A percentile compares a stretch with the other conserved stretches of the same genome.
Conservation (phyloP, 371 early-diverging fungal species). For the Smittium culicis region DNA sequence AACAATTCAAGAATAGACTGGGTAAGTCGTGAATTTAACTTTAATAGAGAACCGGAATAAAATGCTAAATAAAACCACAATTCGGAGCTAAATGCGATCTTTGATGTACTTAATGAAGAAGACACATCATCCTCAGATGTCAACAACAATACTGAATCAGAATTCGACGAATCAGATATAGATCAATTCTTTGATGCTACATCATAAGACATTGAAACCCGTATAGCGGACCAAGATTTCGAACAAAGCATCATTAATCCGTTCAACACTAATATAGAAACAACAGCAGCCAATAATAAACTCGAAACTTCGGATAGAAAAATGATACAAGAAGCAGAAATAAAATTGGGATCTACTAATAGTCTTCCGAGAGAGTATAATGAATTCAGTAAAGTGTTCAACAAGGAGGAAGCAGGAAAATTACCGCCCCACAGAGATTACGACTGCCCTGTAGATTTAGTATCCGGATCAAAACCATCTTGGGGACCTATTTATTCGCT, state of each 20-base stretch:
- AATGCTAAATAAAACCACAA: no score
- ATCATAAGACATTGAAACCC: background rate
- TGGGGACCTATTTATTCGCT: conserved; percentile 12
- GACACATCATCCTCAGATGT: background rate
- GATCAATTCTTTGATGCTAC: background rate
- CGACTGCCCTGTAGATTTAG: conserved; percentile 12
- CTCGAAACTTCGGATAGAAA: background rate
- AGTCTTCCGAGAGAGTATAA: background rate
- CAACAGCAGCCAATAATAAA: background rate
- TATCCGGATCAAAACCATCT: background rate
- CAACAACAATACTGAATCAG: background rate
- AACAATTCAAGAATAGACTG: conserved; percentile 4
- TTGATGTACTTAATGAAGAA: background rate
- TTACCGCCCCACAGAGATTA: conserved; percentile 8
- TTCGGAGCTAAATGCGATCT: background rate
- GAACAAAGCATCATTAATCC: background rate
- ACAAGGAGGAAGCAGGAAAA: background rate
- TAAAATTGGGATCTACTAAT: background rate
- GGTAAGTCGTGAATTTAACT: background rate
- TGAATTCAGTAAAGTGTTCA: background rate
- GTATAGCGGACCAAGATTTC: background rate
- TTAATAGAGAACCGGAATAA: background rate
- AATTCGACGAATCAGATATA: background rate
- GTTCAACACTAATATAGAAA: background rate
- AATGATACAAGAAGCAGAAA: background rate